Evolutionary conservation across 2,329 filamentous ascomycete genomes (phyloP), one percentile per base, ranked within the genome.

Genomic region (Didymella glomerata): DNA sequence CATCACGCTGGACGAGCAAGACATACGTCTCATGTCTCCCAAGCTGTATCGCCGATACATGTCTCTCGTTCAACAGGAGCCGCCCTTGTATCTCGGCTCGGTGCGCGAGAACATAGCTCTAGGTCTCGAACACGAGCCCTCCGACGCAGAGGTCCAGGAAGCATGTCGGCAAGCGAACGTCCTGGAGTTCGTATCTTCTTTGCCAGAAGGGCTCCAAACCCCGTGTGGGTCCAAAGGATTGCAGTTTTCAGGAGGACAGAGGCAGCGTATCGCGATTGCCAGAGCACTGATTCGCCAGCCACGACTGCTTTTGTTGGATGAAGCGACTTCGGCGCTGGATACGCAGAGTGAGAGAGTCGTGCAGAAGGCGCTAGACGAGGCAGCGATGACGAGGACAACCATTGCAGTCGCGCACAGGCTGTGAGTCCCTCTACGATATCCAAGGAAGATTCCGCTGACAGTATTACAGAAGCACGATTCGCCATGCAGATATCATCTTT

Each of bases 191-290:
- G 66, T 77, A 27, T n/a, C 60, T 0, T 75, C 71, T 1, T 50
- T 76, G 13, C 71, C 72, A 0, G 64, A 60, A 20, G 57, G 57
- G 1, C 28, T 60, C 6, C n/a, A 48, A 2, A 60, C 57, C 0
- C 47, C 32, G 10, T 60, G 57, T 18, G 74, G 73, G 2, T 64
- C 63, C 2, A 62, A 64, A 22, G 74, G 66, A 90, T 92, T 46
- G 85, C 8, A 80, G 88, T 91, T 36, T 83, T 92, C 57, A 7
- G 90, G 91, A 14, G 92, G 92, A 0, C 91, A 96, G 74, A 85
- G 90, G 20, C 91, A 95, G 72, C 85, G 92, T 8, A 83, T 95
- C 22, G 88, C 90, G 0, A 91, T 92, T 61, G 89, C 89, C 0
- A 82, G 89, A 2, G 87, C 88, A 3, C 85, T 92, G 10, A 82